Evolutionary conservation across 2,329 filamentous ascomycete genomes (phyloP).

Genomic region (Claviceps sp.): DNA sequence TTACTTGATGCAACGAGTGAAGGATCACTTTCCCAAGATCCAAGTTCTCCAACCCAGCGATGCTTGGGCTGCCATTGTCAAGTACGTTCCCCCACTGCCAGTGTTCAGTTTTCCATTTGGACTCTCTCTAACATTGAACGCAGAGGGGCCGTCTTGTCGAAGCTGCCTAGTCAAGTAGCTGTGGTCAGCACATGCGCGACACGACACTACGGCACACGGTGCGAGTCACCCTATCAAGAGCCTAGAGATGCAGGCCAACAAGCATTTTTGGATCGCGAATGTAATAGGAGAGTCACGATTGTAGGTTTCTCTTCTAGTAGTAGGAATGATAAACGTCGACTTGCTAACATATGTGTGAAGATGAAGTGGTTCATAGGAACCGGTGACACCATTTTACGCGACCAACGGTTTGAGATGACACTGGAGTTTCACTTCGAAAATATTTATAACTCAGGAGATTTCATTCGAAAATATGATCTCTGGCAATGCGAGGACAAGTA

Average conservation of each 20-base stretch:
- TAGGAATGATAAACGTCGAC: no score
- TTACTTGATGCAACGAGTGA: background rate
- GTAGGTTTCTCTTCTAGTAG: background rate
- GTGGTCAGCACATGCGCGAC: background rate
- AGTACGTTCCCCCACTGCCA: background rate
- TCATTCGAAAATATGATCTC: background rate
- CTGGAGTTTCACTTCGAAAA: background rate
- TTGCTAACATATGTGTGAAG: background rate
- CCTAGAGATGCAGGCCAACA: background rate
- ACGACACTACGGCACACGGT: background rate
- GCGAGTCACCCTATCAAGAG: rapidly evolving
- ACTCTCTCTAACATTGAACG: background rate
- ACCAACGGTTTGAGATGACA: background rate
- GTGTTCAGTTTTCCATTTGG: background rate
- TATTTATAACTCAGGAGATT: background rate
- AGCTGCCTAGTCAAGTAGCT: background rate
- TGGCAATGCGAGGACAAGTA: constrained; percentile 3
- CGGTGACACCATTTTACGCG: background rate
- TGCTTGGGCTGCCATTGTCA: constrained; percentile 5
- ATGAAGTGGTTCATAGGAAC: background rate
- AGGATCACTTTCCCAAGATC: background rate
- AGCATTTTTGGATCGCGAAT: background rate
- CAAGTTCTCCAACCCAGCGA: constrained; percentile 2
- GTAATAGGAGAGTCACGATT: background rate
- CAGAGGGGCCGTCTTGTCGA: background rate